Base-by-base conservation (phyloP, 2,329 filamentous ascomycete species). In the Diaporthe humulicola region DNA sequence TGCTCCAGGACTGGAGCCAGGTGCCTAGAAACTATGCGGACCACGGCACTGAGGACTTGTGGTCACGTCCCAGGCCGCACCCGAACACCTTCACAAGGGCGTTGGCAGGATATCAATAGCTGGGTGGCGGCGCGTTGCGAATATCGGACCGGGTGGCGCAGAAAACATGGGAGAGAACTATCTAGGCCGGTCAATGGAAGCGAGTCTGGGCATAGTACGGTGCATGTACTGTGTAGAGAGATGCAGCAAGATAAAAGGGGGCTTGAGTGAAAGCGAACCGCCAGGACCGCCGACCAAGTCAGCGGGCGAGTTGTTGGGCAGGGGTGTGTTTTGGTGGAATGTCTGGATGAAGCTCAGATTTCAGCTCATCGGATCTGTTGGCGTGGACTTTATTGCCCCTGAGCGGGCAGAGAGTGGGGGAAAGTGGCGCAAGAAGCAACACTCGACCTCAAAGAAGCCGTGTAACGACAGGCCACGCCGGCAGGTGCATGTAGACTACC, bases 361-460 rank as follows among this genome's bases (percentile, higher is more conserved):
- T 67, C 64, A 67, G 64, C 64, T 67, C 61, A 33, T 52, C 64
- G 42, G 45, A 38, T 67, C 33, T 67, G 30, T 40, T 67, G 45
- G 61, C 61, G 61, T 67, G 61, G 64, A 52, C 64, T 67, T 28
- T 52, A 22, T 67, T 67, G 64, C 64, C 64, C 64, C 64, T 67
- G 64, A 67, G 33, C 42, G 33, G 33, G 64, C 45, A 67, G 64
- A 38, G 28, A 67, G 64, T 67, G 64, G 64, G 64, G 64, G 14
- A 40, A 33, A 52, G 33, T 19, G 64, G 64, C 45, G 45, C 45
- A 52, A 67, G 42, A 66, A 66, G 64, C 33, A 45, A 52, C 10
- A 38, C 22, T 50, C 30, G 15, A 25, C 30, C 61, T 67, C 45
- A 14, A 52, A 19, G 14, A n/a, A 6, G 33, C 25, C 33, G 45